These are phyloP conservation scores for Parascedosporium putredinis DNA, from an alignment of 2,329 filamentous ascomycete genomes.

Conservation along the genomic window DNA sequence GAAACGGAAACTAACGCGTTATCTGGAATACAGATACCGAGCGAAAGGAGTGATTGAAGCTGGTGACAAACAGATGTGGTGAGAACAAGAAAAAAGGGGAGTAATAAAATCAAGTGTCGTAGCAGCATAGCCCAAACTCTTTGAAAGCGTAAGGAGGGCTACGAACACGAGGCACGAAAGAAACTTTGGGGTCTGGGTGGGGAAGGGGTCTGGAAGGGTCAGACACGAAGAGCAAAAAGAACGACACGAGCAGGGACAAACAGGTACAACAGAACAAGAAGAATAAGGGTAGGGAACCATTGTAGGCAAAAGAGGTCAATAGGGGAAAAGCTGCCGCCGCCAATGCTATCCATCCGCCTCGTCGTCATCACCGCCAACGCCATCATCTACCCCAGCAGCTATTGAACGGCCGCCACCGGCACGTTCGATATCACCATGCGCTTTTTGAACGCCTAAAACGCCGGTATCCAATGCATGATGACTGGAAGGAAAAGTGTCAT, in stretches of 20 bases:
- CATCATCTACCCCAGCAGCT: slow-evolving; percentile 28
- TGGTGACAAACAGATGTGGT: too few species aligned
- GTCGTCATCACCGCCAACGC: slow-evolving; percentile 50
- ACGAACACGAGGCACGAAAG: neutral
- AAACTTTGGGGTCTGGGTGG: neutral
- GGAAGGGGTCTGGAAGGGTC: neutral
- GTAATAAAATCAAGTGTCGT: too few species aligned
- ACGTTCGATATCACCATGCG: slow-evolving; percentile 17
- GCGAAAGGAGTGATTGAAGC: too few species aligned
- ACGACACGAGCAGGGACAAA: neutral
- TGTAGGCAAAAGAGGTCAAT: neutral
- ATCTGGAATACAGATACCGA: too few species aligned
- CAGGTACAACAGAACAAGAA: neutral
- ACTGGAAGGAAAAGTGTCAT: slow-evolving; percentile 17
- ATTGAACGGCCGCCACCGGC: slow-evolving; percentile 17
- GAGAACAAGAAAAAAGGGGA: too few species aligned
- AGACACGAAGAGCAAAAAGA: neutral
- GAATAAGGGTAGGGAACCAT: neutral
- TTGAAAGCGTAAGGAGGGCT: too few species aligned
- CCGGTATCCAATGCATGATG: slow-evolving; percentile 30
- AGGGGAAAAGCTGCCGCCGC: slow-evolving; percentile 47
- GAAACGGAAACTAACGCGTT: too few species aligned
- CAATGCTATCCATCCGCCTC: slow-evolving; percentile 52
- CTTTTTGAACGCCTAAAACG: slow-evolving; percentile 43
- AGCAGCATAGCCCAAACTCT: too few species aligned